Evolutionary conservation across 768 basidiomycete species (phyloP), one percentile per base, ranked within the genome.

Genomic region (Xerocomellus chrysenteron): DNA sequence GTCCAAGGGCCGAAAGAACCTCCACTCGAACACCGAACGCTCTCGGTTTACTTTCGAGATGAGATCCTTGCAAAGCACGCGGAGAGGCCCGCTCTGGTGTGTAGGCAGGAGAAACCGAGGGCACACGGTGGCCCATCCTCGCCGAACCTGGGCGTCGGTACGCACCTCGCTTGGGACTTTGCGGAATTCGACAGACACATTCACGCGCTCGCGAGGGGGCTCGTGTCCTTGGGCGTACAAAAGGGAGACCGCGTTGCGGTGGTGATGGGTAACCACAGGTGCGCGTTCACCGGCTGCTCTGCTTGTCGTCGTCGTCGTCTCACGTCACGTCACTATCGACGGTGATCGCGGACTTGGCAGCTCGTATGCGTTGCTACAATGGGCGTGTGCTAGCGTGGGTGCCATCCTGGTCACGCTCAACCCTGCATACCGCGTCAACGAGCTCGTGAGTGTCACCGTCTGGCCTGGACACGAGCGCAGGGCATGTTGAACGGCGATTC

Each of bases 191-290:
- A 87, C 61, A 64, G 73, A 41, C 84, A 89, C 61, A 82, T 89
- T 41, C 73, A 78, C 42, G 85, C 89, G 4, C 76, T 90, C 7
- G 84, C 91, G 2, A 75, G 88, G 47, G 92, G 91, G 0, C 75
- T 94, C 19, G 56, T 91, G 14, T 71, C 70, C 1, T 73, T 92
- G 74, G 90, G 90, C 16, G 84, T 94, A 5, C 73, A 75, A 67
- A 87, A 82, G 66, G 91, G 92, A 0, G 89, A 92, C 60, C 77
- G 91, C 9, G 84, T 93, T 21, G 92, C 80, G 1, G 87, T 91
- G 8, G 72, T 92, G 39, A 90, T 93, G 90, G 91, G 90, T 5
- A 94, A 92, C 58, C 88, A 82, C 56, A 93, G 91, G 91, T 89
- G 60, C 36, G 74, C 14, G 28, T 5, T 21, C 32, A 12, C 11